These are phyloP conservation scores for Alternaria conjuncta DNA, from an alignment of 2,329 filamentous ascomycete genomes.

Conservation along the genomic window DNA sequence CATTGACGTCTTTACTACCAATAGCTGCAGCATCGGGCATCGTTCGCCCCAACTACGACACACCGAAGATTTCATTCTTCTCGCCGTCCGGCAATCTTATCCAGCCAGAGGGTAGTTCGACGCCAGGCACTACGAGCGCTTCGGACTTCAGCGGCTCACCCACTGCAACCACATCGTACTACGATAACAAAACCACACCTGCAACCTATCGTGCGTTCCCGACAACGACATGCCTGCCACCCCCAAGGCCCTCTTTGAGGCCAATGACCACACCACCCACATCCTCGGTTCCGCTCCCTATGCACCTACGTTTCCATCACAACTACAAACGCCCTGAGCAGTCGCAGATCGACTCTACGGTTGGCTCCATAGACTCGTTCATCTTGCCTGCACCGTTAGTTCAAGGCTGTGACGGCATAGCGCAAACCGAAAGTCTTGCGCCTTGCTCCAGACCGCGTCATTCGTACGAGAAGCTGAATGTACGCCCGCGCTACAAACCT, in stretches of 20 bases:
- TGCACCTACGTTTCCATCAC: constrained; percentile 30
- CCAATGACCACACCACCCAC: constrained; percentile 31
- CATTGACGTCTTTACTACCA: constrained; percentile 45
- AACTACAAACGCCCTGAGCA: constrained; percentile 22
- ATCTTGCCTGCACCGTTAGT: constrained; percentile 18
- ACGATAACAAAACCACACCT: constrained; percentile 11
- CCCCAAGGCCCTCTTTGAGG: constrained; percentile 23
- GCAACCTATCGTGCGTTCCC: constrained; percentile 10
- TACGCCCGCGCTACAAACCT: background rate
- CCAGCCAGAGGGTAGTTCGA: constrained; percentile 29
- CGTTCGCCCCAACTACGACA: constrained; percentile 34
- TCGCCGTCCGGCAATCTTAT: constrained; percentile 46
- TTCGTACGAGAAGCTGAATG: constrained; percentile 5
- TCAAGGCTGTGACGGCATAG: constrained; percentile 39
- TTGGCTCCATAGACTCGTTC: constrained; percentile 16
- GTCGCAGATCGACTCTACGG: constrained; percentile 22
- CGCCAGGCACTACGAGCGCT: constrained; percentile 12
- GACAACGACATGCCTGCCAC: constrained; percentile 14
- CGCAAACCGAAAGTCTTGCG: constrained; percentile 26
- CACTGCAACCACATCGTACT: constrained; percentile 12
- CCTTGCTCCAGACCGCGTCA: constrained; percentile 19
- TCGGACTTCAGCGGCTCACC: constrained; percentile 14
- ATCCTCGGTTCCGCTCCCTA: constrained; percentile 26
- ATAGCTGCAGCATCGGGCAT: constrained; percentile 48
- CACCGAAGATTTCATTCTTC: constrained; percentile 41